A percentile compares a stretch with the other conserved stretches of the same genome.
Evolutionary conservation across 1,139 yeast species (phyloP).

Genomic region (Yamadazyma diospyri): DNA sequence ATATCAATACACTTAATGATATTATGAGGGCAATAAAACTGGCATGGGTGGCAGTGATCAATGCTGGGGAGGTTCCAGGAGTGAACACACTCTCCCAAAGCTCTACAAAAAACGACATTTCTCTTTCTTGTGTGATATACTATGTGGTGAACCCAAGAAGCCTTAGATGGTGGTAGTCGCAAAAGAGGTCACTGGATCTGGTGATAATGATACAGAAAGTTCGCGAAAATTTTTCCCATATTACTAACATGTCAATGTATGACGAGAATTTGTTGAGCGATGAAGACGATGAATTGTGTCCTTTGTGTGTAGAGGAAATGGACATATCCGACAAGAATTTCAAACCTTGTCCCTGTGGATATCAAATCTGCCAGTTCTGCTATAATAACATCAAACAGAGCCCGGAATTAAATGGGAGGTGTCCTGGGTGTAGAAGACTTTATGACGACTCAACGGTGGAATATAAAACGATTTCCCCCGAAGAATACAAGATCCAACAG

Average conservation of each 20-base stretch:
- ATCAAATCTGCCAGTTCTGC: constrained; percentile 97
- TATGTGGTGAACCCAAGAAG: no score
- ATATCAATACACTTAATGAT: constrained; percentile 56
- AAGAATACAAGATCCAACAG: constrained; percentile 78
- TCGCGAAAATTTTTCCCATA: constrained; percentile 7
- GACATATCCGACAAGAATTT: constrained; percentile 94
- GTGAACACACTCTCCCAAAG: constrained; percentile 89
- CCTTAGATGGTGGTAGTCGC: no score
- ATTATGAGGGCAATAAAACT: constrained; percentile 30
- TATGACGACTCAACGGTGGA: constrained; percentile 94
- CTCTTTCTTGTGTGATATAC: not conserved
- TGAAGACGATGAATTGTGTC: constrained; percentile 82
- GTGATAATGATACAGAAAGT: no score
- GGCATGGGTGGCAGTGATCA: constrained; percentile 59
- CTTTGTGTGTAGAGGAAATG: constrained; percentile 96
- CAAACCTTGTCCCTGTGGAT: constrained; percentile 99
- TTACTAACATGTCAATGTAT: constrained; percentile 16
- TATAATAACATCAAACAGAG: constrained; percentile 94
- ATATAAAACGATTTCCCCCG: constrained; percentile 77
- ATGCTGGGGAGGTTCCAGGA: constrained; percentile 92
- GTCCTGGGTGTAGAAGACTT: constrained; percentile 96
- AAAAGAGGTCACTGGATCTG: no score
- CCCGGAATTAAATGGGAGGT: constrained; percentile 90
- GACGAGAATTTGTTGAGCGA: constrained; percentile 64
- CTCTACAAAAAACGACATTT: constrained; percentile 52